Evolutionary conservation across 1,284 basidiomycete species (phyloP).

Genomic region (Kwoniella shivajii): DNA sequence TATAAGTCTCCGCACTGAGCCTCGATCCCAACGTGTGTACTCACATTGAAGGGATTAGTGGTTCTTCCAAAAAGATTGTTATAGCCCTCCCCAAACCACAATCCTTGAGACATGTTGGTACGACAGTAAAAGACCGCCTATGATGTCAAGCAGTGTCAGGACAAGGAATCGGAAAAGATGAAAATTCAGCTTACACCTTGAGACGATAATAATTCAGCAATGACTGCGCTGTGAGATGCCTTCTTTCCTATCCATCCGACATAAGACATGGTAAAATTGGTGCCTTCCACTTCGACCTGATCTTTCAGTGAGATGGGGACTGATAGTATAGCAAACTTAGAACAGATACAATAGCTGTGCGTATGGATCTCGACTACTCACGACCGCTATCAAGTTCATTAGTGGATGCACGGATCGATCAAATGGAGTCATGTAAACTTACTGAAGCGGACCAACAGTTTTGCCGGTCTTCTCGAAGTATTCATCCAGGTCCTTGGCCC

Average conservation of each 20-base stretch:
- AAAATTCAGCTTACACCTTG: slow-evolving; percentile 40
- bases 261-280: slow-evolving; percentile 50
- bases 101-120: slow-evolving; percentile 22
- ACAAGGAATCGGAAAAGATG: slow-evolving; percentile 3
- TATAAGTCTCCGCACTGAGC: not conserved
- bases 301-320: slow-evolving; percentile 63
- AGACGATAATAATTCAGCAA: slow-evolving; percentile 51
- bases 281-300: slow-evolving; percentile 13
- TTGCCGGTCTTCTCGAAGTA: slow-evolving; percentile 58
- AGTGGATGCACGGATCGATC: not conserved
- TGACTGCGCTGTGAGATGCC: slow-evolving; percentile 32
- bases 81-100: slow-evolving; percentile 18
- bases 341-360: slow-evolving; percentile 48
- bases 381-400: slow-evolving; percentile 70
- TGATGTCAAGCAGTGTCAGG: not conserved
- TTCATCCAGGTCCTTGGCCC: slow-evolving; percentile 64
- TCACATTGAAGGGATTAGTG: slow-evolving; percentile 24
- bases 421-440: slow-evolving; percentile 61
- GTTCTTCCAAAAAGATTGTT: slow-evolving; percentile 28
- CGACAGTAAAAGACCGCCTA: slow-evolving; percentile 22
- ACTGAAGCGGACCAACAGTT: slow-evolving; percentile 64
- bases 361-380: slow-evolving; percentile 65
- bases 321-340: not conserved
- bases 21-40: not conserved
- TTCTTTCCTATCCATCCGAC: slow-evolving; percentile 34